Evolutionary conservation across 805 yeast species (phyloP), one percentile per base, ranked within the genome.

Genomic region (Suhomyces faveliae): DNA sequence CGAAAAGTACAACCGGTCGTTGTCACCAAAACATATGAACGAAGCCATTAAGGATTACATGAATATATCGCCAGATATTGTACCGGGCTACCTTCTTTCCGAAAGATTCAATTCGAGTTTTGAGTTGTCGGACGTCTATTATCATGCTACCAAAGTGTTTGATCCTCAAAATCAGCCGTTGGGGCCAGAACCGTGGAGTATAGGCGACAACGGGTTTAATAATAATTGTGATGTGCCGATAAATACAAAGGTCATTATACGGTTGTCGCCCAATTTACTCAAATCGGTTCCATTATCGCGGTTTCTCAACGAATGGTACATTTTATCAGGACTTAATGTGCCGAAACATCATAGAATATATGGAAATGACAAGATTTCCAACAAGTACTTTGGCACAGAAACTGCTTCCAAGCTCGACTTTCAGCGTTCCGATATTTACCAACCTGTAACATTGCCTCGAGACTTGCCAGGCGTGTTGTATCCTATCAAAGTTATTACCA

Each of bases 251-350:
- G 63, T 56, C 4, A 43, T 64, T 8, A 39, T 67, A 15, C 57
- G 64, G 22, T 37, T 66, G 12, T 60, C 68, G 11, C 61, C 70
- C 2, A 64, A 64, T 38, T 39, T 55, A 35, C 29, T 47, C 11
- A 56, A 56, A 15, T 46, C 51, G 25, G 52, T 56, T 37, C 54
- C 62, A 5, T 47, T 60, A n/a, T 56, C 66, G 3, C 57, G 68
- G 24, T 60, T 66, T 40, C 51, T 67, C 24, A 67, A 66, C 51
- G 71, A 67, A 48, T 68, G 73, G 73, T 63, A 65, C 51, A 40
- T 63, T 15, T 57, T 68, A 4, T 59, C 64, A 33, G 67, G 68
- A 2, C 39, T 40, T 21, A 60, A 58, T 27, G 55, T 56, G 4
- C 58, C 62, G 0, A 10, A 38, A 2, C 29, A 42, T 4, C 58